phyloP scores from a whole-genome alignment of 2,329 filamentous ascomycete genomes.

The Sordariomycetes sp. region DNA sequence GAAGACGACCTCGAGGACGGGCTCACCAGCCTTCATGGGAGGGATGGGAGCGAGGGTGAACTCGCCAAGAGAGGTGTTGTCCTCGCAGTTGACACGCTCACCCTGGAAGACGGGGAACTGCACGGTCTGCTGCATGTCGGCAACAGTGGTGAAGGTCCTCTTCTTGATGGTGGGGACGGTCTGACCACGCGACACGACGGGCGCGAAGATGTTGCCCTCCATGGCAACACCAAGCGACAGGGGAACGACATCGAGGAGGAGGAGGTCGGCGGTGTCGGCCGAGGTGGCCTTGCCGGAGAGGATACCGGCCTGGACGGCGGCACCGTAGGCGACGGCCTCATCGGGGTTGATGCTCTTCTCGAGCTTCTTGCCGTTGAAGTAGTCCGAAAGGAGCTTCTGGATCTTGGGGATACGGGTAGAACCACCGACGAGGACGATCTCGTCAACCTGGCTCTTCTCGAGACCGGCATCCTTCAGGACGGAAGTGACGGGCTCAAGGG shows the following conservation, averaged over 20 bases:
- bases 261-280: conserved; percentile 84
- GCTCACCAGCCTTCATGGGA: conserved; percentile 86
- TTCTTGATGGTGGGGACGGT: conserved; percentile 77
- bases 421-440: conserved; percentile 98
- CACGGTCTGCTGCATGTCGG: conserved; percentile 64
- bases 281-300: conserved; percentile 96
- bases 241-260: conserved; percentile 91
- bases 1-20: conserved; percentile 94
- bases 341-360: conserved; percentile 99
- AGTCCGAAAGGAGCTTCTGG: conserved; percentile 98
- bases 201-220: conserved; percentile 98
- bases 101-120: conserved; percentile 93
- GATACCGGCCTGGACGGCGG: conserved; percentile 96
- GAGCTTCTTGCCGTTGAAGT: conserved; percentile 99
- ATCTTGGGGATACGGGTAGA: conserved; percentile 98
- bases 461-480: conserved; percentile 86
- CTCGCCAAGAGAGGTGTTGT: conserved; percentile 96
- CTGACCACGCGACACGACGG: conserved; percentile 70
- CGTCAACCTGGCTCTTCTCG: conserved; percentile 85
- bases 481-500: conserved; percentile 88
- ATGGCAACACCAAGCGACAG: conserved; percentile 97
- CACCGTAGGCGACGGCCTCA: conserved; percentile 97
- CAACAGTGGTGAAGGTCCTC: conserved; percentile 78
- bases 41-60: conserved; percentile 86
- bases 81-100: conserved; percentile 94